phyloP scores from a whole-genome alignment of 176 grass and related monocot genomes.

The Poa annua region DNA sequence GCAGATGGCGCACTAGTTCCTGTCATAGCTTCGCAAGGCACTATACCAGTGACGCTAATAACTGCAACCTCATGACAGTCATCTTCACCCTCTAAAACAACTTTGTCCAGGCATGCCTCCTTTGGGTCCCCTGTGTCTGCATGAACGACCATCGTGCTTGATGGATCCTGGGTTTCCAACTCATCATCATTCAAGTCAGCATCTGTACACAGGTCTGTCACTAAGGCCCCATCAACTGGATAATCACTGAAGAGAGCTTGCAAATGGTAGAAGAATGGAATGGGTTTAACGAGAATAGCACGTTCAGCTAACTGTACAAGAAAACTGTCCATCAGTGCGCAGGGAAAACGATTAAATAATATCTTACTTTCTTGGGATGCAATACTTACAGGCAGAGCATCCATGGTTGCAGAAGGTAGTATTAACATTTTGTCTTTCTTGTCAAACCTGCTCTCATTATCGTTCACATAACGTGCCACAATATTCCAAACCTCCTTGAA shows the following conservation, averaged over 20 bases:
- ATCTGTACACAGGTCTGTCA: slow-evolving; percentile 22
- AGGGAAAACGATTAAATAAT: slow-evolving; percentile 8
- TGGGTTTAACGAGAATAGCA: slow-evolving; percentile 56
- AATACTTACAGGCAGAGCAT: slow-evolving; percentile 57
- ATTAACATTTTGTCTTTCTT: slow-evolving; percentile 55
- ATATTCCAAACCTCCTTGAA: slow-evolving; percentile 63
- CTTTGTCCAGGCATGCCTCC: slow-evolving; percentile 26
- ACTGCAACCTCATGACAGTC: slow-evolving; percentile 44
- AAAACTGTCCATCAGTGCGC: slow-evolving; percentile 35
- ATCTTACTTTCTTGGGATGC: slow-evolving; percentile 6
- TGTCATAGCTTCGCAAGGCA: slow-evolving; percentile 55
- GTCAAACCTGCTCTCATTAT: slow-evolving; percentile 44
- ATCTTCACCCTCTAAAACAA: slow-evolving; percentile 36
- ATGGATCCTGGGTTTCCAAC: slow-evolving; percentile 43
- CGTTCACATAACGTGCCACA: slow-evolving; percentile 43
- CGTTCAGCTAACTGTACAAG: slow-evolving; percentile 48
- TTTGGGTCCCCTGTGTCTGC: slow-evolving; percentile 31
- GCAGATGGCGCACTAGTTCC: slow-evolving; percentile 49
- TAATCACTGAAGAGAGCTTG: slow-evolving; percentile 48
- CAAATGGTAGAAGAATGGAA: slow-evolving; percentile 55
- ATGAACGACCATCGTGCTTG: slow-evolving; percentile 38
- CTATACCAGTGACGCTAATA: slow-evolving; percentile 20
- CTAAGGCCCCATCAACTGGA: slow-evolving; percentile 41
- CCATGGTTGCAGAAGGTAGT: slow-evolving; percentile 49
- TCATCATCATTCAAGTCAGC: slow-evolving; percentile 43